phyloP scores from a whole-genome alignment of 2,329 filamentous ascomycete species.

The Fusarium cicatricum region DNA sequence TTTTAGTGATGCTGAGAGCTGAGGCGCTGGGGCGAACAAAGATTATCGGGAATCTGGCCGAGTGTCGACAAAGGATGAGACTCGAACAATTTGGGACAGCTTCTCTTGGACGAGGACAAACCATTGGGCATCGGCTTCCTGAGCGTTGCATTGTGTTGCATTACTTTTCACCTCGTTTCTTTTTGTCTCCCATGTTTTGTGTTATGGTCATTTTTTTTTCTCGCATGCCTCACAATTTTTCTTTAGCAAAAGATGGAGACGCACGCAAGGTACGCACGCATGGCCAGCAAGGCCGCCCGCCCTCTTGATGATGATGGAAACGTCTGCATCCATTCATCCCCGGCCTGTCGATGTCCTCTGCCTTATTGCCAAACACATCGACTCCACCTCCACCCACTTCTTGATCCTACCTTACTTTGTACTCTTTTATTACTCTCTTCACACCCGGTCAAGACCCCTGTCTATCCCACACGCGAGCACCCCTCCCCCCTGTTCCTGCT shows the following conservation, averaged over 20 bases:
- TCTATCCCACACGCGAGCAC: conserved; percentile 9
- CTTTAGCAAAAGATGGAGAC: conserved; percentile 22
- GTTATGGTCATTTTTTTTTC: conserved; percentile 4
- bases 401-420: conserved; percentile 18
- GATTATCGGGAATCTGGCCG: conserved; percentile 12
- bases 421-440: conserved; percentile 8
- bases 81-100: conserved; percentile 19
- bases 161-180: conserved; percentile 21
- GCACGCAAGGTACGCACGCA: conserved; percentile 23
- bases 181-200: conserved; percentile 16
- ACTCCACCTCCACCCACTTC: conserved; percentile 35
- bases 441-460: conserved; percentile 21
- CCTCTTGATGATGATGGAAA: conserved; percentile 3
- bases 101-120: conserved; percentile 20
- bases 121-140: conserved; percentile 27
- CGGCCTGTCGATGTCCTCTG: conserved; percentile 38
- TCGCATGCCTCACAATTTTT: conserved; percentile 4
- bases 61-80: conserved; percentile 18
- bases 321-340: conserved; percentile 29
- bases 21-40: conserved; percentile 18
- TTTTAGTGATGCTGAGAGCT: conserved; percentile 27
- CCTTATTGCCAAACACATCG: conserved; percentile 41
- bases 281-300: conserved; percentile 17
- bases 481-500: conserved; percentile 24
- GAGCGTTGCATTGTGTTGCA: conserved; percentile 11